Percentiles rank a stretch among this genome's conserved stretches.
Evolutionary conservation across 331 rosid genomes (phyloP).

Genomic region (Acacia pycnantha): DNA sequence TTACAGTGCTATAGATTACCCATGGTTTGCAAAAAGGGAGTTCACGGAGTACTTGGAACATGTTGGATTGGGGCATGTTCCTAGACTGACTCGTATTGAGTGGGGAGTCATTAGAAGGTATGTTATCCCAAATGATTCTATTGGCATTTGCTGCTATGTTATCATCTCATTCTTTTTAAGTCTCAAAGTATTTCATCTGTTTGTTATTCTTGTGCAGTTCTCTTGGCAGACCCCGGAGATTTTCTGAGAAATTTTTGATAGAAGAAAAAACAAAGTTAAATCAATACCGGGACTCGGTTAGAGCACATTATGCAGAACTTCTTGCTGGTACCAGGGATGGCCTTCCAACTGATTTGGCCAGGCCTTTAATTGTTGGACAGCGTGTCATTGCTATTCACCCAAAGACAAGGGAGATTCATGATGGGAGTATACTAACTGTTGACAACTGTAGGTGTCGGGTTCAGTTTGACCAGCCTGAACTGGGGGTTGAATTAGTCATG

Average conservation of each 20-base stretch:
- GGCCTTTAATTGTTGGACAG: constrained; percentile 84
- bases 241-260: constrained; percentile 75
- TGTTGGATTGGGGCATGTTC: constrained; percentile 94
- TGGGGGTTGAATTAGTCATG: constrained; percentile 84
- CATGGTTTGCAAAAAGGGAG: constrained; percentile 95
- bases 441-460: constrained; percentile 66
- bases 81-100: constrained; percentile 92
- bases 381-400: constrained; percentile 84
- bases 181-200: constrained; percentile 21
- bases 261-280: constrained; percentile 87
- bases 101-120: constrained; percentile 98
- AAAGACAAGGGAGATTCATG: constrained; percentile 69
- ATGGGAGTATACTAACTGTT: constrained; percentile 79
- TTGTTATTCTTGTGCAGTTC: constrained; percentile 65
- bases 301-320: constrained; percentile 85
- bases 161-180: constrained; percentile 14
- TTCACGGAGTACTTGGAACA: constrained; percentile 90
- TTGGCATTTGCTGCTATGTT: constrained; percentile 22
- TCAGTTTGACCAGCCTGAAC: constrained; percentile 82
- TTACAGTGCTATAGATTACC: constrained; percentile 94
- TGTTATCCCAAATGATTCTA: constrained; percentile 34
- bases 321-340: constrained; percentile 78
- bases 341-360: constrained; percentile 89
- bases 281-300: constrained; percentile 87
- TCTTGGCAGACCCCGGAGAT: constrained; percentile 92